phyloP scores from a whole-genome alignment of 139 green algal species.

The Micromonas pusilla region DNA sequence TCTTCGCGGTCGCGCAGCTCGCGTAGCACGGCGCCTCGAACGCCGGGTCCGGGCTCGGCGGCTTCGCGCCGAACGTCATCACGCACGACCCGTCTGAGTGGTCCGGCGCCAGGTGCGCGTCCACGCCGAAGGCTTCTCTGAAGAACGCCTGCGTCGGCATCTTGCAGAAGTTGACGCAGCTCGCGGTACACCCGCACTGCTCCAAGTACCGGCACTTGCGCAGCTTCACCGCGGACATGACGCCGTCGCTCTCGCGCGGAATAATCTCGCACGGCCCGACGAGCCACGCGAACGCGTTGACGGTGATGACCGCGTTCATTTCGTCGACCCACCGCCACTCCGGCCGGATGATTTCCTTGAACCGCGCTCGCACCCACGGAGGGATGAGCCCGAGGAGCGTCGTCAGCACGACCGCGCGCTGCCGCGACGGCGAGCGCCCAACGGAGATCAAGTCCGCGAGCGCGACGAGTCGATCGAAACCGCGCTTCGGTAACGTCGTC shows the following conservation, averaged over 20 bases:
- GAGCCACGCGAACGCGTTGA: slow-evolving; percentile 26
- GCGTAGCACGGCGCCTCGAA: slow-evolving; percentile 6
- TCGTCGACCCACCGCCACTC: slow-evolving; percentile 14
- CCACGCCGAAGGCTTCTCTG: slow-evolving; percentile 27
- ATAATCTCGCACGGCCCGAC: slow-evolving; percentile 30
- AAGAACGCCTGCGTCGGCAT: slow-evolving; percentile 31
- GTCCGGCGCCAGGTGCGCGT: slow-evolving; percentile 25
- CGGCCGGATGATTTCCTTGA: slow-evolving; percentile 19
- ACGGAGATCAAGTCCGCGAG: background rate
- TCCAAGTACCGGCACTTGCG: slow-evolving; percentile 32
- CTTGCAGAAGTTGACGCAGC: slow-evolving; percentile 34
- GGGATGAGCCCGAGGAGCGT: slow-evolving; percentile 18
- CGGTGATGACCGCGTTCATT: slow-evolving; percentile 22
- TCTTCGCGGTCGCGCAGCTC: background rate
- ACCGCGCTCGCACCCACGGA: background rate
- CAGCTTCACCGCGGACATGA: slow-evolving; percentile 14
- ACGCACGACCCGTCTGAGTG: slow-evolving; percentile 19
- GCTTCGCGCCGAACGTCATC: slow-evolving; percentile 20
- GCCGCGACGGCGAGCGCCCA: background rate
- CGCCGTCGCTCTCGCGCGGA: slow-evolving; percentile 20
- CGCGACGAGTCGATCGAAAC: background rate
- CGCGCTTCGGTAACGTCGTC: background rate
- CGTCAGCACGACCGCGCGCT: background rate
- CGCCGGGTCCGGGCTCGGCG: background rate
- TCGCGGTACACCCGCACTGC: slow-evolving; percentile 22